Percentiles rank a stretch among this genome's conserved stretches.
Evolutionary conservation across 352 stramenopile species (phyloP).

Genomic region (Lagenidium giganteum): DNA sequence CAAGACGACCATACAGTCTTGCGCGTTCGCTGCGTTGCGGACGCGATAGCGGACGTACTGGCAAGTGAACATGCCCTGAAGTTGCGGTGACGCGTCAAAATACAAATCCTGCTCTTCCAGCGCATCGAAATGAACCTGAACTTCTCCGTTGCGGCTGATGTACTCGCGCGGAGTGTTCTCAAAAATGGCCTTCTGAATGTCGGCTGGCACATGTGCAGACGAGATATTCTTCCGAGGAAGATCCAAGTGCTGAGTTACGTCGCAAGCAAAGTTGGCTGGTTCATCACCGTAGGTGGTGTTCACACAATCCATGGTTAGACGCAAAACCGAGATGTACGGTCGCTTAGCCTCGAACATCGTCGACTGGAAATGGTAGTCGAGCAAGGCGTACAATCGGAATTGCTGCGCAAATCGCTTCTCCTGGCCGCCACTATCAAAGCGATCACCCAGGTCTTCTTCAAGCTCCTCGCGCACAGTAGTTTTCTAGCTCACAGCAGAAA

Average conservation of each 20-base stretch:
- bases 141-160: constrained; percentile 31
- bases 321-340: constrained; percentile 48
- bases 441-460: constrained; percentile 30
- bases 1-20: constrained; percentile 54
- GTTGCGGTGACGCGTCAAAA: constrained; percentile 13
- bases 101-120: constrained; percentile 44
- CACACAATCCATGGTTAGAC: constrained; percentile 52
- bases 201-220: constrained; percentile 20
- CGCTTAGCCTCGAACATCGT: constrained; percentile 45
- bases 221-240: constrained; percentile 44
- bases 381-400: constrained; percentile 40
- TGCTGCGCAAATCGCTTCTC: constrained; percentile 34
- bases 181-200: constrained; percentile 41
- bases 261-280: constrained; percentile 23
- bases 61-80: constrained; percentile 23
- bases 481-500: constrained; percentile 17
- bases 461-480: constrained; percentile 34
- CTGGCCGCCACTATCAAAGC: constrained; percentile 30
- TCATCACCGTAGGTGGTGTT: constrained; percentile 18
- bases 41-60: constrained; percentile 57
- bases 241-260: constrained; percentile 54
- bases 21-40: constrained; percentile 10
- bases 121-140: constrained; percentile 43
- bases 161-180: constrained; percentile 26
- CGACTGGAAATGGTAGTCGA: constrained; percentile 57